Conservation (phyloP, 306 rosid genomes). For the Dryas alaskensis region DNA sequence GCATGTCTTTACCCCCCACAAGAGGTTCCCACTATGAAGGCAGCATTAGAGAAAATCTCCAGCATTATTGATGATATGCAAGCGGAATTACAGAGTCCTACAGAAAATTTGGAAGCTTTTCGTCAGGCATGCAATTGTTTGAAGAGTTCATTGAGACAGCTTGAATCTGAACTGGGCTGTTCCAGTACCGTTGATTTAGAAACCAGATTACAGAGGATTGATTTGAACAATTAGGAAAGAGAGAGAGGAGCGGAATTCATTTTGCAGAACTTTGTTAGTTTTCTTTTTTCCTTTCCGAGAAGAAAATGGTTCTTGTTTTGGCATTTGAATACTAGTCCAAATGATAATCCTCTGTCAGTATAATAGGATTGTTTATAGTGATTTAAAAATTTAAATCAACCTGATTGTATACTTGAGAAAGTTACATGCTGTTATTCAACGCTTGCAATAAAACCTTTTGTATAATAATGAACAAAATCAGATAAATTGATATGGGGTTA, state of each 20-base stretch:
- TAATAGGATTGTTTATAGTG: not conserved
- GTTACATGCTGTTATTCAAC: not conserved
- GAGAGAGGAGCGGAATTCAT: not conserved
- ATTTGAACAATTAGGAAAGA: constrained; percentile 33
- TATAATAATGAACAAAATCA: constrained; percentile 21
- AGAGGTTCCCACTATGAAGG: constrained; percentile 52
- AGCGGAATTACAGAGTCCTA: constrained; percentile 40
- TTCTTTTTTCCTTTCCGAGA: not conserved
- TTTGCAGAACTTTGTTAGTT: not conserved
- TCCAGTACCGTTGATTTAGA: constrained; percentile 38
- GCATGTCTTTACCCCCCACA: constrained; percentile 95
- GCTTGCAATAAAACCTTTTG: not conserved
- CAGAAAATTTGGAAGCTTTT: constrained; percentile 58
- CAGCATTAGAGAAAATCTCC: constrained; percentile 50
- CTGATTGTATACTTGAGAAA: not conserved
- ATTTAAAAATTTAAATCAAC: not conserved
- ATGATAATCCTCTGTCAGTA: not conserved
- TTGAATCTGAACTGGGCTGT: constrained; percentile 42
- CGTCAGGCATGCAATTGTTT: constrained; percentile 49
- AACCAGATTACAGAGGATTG: constrained; percentile 42
- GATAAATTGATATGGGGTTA: constrained; percentile 12
- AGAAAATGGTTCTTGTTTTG: not conserved
- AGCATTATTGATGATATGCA: constrained; percentile 50
- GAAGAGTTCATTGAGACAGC: constrained; percentile 45
- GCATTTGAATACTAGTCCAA: not conserved